Conservation (phyloP, 345 rosid genomes). For the Murraya koenigii region DNA sequence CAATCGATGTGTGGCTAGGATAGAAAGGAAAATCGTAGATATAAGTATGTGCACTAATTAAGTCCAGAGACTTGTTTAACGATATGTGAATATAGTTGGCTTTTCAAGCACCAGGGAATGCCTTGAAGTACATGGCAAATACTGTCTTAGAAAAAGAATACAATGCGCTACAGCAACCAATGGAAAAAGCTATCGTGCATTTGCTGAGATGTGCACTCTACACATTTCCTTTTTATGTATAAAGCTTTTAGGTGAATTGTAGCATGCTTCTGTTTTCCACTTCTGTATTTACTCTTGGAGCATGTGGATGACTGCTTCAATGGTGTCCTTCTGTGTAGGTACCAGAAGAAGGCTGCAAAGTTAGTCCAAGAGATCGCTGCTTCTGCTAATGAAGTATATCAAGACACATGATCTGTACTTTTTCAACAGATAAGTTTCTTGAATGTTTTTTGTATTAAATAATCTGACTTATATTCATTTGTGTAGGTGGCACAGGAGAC, state of each 20-base stretch:
- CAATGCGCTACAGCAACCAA: neutral
- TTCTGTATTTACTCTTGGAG: constrained; percentile 1
- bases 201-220: neutral
- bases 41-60: neutral
- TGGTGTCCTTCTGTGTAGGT: constrained; percentile 47
- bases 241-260: neutral
- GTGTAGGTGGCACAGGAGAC: constrained; percentile 96
- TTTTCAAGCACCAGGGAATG: constrained; percentile 2
- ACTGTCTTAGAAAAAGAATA: neutral
- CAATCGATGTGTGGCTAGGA: neutral
- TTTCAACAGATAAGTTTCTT: constrained; percentile 12
- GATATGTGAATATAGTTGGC: neutral
- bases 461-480: neutral
- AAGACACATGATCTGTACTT: constrained; percentile 19
- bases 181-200: neutral
- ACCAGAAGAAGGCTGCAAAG: constrained; percentile 95
- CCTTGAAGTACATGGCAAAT: neutral
- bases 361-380: constrained; percentile 82
- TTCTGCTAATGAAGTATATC: constrained; percentile 84
- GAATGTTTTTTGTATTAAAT: neutral
- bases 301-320: constrained; percentile 6
- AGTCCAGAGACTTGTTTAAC: constrained; percentile 4
- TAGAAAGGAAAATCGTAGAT: neutral
- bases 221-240: constrained; percentile 1
- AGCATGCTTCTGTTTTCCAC: constrained; percentile 1